These are phyloP conservation scores for Neonectria faginata DNA, from an alignment of 2,329 filamentous ascomycete genomes.

Conservation along the genomic window DNA sequence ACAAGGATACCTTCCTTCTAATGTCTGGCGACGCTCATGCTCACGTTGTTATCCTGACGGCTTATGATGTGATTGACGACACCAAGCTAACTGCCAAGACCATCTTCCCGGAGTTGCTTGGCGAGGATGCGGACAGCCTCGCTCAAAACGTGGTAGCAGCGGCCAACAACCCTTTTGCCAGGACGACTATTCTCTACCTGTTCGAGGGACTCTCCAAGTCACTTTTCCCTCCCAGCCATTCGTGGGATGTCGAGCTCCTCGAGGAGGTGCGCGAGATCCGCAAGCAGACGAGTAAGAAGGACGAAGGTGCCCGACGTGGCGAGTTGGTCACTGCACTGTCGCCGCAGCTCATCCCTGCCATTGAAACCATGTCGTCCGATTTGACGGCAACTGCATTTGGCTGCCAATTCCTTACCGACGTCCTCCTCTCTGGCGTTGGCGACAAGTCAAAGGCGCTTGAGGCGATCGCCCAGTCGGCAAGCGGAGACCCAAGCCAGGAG, in stretches of 20 bases:
- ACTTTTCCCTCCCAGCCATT: constrained; percentile 71
- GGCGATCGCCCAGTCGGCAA: constrained; percentile 74
- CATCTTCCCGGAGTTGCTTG: constrained; percentile 87
- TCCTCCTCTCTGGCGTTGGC: constrained; percentile 79
- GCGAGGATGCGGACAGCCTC: constrained; percentile 73
- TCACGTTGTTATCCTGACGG: constrained; percentile 84
- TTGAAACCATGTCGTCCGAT: constrained; percentile 74
- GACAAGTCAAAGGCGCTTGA: constrained; percentile 81
- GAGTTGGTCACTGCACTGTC: constrained; percentile 83
- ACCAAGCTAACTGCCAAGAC: constrained; percentile 88
- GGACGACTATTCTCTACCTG: constrained; percentile 81
- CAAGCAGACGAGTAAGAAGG: constrained; percentile 91
- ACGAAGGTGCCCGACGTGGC: constrained; percentile 77
- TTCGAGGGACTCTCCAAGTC: constrained; percentile 76
- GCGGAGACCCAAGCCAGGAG: constrained; percentile 62
- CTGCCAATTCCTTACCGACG: constrained; percentile 86
- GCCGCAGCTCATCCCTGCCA: constrained; percentile 78
- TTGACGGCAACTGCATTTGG: constrained; percentile 83
- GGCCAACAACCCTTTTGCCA: constrained; percentile 73
- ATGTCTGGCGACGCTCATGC: constrained; percentile 86
- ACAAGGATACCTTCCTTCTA: constrained; percentile 87
- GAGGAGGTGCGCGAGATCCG: constrained; percentile 83
- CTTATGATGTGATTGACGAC: constrained; percentile 93
- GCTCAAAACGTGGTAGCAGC: constrained; percentile 73
- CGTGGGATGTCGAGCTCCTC: constrained; percentile 76